Evolutionary conservation across 306 rosid genomes (phyloP), one percentile per base, ranked within the genome.

Genomic region (Crotalaria pallida): DNA sequence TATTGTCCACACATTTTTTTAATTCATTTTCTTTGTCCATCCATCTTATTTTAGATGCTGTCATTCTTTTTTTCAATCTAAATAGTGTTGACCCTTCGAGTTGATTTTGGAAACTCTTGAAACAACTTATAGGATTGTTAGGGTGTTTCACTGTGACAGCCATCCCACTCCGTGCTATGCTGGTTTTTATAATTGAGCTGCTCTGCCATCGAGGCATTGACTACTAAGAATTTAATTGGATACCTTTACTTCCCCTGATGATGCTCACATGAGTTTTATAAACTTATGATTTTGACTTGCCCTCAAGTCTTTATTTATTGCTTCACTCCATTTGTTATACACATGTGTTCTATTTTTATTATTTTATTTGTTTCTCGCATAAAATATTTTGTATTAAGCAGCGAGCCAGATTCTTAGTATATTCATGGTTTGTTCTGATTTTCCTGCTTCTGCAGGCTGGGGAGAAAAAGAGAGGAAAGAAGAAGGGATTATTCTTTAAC

Each of bases 391-490:
- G 33, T 63, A 36, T 34, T 27, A 40, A 22, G 26, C 33, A 36
- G 19, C 57, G 48, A 36, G 36, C 31, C 50, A 55, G 27, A 44
- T 13, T 13, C 21, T 7, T 38, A 73, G 8, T 29, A 47, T 56
- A 51, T 53, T 53, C 18, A 72, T 44, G 67, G 47, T 7, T 78
- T 72, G 5, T 49, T 61, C 15, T 52, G 19, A 8, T 45, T 72
- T 61, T 52, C 62, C 19, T 29, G 63, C 62, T 68, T 80, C 18
- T 72, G 82, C 96, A 93, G 98, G 96, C 98, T 52, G 82, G 84
- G 62, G 97, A 88, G 85, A 88, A 84, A 78, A 88, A 72, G 82
- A 88, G 91, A 76, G 91, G 81, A 45, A 93, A 83, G 82, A 93
- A 80, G 84, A 84, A 85, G 82, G 85, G 77, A 67, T 38, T 82